phyloP scores from a whole-genome alignment of 768 basidiomycete species.

The Suillus clintonianus region DNA sequence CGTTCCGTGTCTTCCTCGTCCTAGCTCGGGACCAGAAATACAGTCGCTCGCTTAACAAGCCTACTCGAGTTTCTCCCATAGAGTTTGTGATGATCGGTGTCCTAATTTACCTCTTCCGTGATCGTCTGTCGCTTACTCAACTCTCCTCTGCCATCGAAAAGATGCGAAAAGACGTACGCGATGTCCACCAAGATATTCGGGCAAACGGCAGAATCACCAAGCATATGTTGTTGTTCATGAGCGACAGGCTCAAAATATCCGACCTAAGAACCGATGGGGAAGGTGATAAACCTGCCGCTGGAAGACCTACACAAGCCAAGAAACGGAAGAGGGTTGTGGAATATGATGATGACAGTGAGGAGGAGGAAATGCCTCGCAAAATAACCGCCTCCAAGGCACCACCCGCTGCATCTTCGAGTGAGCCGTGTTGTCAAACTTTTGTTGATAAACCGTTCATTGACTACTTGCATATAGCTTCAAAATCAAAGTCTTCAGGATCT shows the following conservation, averaged over 20 bases:
- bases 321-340: conserved; percentile 29
- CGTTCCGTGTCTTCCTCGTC: conserved; percentile 35
- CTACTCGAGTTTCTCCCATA: conserved; percentile 41
- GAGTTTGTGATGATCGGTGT: conserved; percentile 48
- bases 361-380: conserved; percentile 21
- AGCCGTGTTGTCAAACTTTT: background rate
- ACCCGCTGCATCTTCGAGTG: conserved; percentile 5
- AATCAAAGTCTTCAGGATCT: conserved; percentile 2
- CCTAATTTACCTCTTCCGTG: conserved; percentile 40
- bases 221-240: conserved; percentile 33
- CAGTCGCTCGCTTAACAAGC: conserved; percentile 32
- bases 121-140: conserved; percentile 37
- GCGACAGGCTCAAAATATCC: conserved; percentile 32
- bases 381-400: conserved; percentile 12
- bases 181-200: conserved; percentile 41
- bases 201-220: conserved; percentile 39
- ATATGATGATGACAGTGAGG: conserved; percentile 23
- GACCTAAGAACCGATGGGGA: conserved; percentile 34
- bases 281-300: conserved; percentile 26
- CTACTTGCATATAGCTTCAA: background rate
- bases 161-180: conserved; percentile 41
- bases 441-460: background rate
- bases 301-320: conserved; percentile 11
- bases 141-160: conserved; percentile 43
- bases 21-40: conserved; percentile 36